Conservation (phyloP, 139 green algal genomes). For the Coelastrella sp. region DNA sequence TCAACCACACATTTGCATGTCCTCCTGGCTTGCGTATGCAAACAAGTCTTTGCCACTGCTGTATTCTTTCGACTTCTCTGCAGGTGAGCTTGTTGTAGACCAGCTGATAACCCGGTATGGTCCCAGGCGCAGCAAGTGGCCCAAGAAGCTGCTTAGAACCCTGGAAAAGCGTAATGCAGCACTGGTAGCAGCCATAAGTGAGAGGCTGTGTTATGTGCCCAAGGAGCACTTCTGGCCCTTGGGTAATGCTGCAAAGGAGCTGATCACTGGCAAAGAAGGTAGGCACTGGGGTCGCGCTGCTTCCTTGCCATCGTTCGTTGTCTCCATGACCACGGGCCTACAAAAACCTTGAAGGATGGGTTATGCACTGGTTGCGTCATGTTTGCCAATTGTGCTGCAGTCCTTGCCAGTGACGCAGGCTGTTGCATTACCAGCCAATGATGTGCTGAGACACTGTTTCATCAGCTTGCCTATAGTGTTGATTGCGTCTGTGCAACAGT, state of each 20-base stretch:
- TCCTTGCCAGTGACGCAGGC: no score
- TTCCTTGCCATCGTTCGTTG: neutral
- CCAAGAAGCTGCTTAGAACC: conserved; percentile 64
- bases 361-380: no score
- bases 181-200: conserved; percentile 61
- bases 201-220: conserved; percentile 61
- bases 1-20: no score
- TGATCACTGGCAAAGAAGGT: conserved; percentile 34
- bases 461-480: no score
- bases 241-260: conserved; percentile 27
- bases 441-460: no score
- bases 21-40: no score
- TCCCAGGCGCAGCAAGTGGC: conserved; percentile 63
- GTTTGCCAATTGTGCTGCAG: no score
- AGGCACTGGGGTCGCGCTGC: neutral
- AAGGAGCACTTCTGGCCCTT: conserved; percentile 47
- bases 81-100: conserved; percentile 74
- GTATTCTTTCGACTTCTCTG: neutral
- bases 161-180: conserved; percentile 66
- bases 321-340: no score
- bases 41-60: no score
- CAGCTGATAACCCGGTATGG: conserved; percentile 68
- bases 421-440: no score
- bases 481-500: no score
- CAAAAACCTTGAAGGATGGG: no score